These are phyloP conservation scores for Ulmus americana DNA, from an alignment of 331 rosid genomes.

Conservation along the genomic window DNA sequence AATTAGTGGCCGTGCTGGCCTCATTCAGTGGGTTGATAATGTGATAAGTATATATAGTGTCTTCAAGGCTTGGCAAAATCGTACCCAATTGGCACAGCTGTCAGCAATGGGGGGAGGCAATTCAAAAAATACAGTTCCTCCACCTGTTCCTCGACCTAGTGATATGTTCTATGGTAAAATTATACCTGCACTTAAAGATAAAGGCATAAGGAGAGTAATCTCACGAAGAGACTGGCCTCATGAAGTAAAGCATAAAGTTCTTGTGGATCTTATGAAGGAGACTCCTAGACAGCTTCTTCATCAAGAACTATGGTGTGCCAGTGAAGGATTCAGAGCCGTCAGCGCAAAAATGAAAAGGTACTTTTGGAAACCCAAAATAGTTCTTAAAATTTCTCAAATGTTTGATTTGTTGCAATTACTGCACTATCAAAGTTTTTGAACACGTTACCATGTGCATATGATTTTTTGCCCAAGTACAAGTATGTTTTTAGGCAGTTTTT, in stretches of 20 bases:
- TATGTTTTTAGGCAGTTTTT: background rate
- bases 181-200: slow-evolving; percentile 97
- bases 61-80: slow-evolving; percentile 93
- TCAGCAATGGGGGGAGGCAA: slow-evolving; percentile 51
- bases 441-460: background rate
- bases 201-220: slow-evolving; percentile 96
- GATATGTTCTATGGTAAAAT: slow-evolving; percentile 99
- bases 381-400: background rate
- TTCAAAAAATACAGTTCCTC: slow-evolving; percentile 64
- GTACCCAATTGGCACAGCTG: slow-evolving; percentile 67
- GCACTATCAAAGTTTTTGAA: background rate
- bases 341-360: slow-evolving; percentile 85
- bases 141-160: slow-evolving; percentile 93
- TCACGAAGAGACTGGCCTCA: slow-evolving; percentile 99
- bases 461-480: background rate
- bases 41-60: slow-evolving; percentile 87
- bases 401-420: background rate
- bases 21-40: slow-evolving; percentile 90
- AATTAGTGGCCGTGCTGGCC: slow-evolving; percentile 93
- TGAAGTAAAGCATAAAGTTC: slow-evolving; percentile 90
- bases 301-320: slow-evolving; percentile 96
- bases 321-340: slow-evolving; percentile 94
- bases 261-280: slow-evolving; percentile 90
- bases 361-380: slow-evolving; percentile 10
- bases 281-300: slow-evolving; percentile 83